Percentiles rank a stretch among this genome's conserved stretches.
Conservation (phyloP, 306 rosid species). For the Ochetophila trinervis region DNA sequence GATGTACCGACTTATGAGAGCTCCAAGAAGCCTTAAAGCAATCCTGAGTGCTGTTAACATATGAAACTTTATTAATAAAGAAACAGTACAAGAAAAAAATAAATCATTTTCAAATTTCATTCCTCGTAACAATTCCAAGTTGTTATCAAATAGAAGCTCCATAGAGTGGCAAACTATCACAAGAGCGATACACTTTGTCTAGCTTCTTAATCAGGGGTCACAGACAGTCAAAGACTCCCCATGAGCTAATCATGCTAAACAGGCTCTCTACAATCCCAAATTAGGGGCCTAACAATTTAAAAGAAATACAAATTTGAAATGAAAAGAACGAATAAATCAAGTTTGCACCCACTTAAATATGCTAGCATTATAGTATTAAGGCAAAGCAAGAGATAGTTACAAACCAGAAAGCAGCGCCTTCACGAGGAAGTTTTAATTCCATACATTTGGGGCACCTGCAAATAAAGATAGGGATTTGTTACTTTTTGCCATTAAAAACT, state of each 20-base stretch:
- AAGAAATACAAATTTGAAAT: too few species aligned
- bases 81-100: background rate
- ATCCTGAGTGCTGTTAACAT: conserved; percentile 79
- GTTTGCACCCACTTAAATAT: too few species aligned
- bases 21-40: conserved; percentile 96
- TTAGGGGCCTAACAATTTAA: too few species aligned
- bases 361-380: too few species aligned
- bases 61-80: conserved; percentile 3
- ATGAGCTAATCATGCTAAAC: too few species aligned
- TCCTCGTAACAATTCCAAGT: background rate
- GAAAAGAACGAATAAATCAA: background rate
- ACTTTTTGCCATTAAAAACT: too few species aligned
- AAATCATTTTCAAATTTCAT: background rate
- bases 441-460: conserved; percentile 91
- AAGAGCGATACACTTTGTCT: too few species aligned
- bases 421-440: conserved; percentile 87
- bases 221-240: too few species aligned
- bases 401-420: conserved; percentile 88
- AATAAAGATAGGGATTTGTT: background rate
- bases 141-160: too few species aligned
- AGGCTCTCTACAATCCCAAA: too few species aligned
- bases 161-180: too few species aligned
- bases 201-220: too few species aligned
- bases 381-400: conserved; percentile 31
- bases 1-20: conserved; percentile 81